These are phyloP conservation scores for Metschnikowia similis DNA, from an alignment of 805 yeast species.

Conservation along the genomic window DNA sequence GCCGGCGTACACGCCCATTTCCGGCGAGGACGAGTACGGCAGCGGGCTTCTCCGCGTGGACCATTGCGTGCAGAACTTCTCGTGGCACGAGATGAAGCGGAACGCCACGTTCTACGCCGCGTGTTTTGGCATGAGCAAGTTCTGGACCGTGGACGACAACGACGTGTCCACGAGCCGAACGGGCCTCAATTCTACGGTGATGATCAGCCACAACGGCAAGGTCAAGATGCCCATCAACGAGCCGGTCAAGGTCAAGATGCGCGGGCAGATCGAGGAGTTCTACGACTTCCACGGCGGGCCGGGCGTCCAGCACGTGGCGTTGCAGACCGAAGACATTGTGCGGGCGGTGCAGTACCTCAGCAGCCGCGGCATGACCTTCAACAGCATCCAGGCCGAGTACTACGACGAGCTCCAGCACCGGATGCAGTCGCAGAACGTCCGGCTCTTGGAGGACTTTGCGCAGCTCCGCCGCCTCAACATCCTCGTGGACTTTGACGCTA, in stretches of 20 bases:
- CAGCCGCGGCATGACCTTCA: conserved; percentile 67
- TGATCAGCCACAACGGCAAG: conserved; percentile 62
- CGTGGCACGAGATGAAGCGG: conserved; percentile 59
- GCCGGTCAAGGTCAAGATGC: conserved; percentile 65
- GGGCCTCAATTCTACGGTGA: conserved; percentile 69
- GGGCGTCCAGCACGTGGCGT: conserved; percentile 81
- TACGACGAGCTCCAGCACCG: conserved; percentile 48
- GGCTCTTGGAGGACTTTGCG: conserved; percentile 50
- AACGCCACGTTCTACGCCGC: conserved; percentile 58
- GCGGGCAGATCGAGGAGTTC: conserved; percentile 81
- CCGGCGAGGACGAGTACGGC: conserved; percentile 40
- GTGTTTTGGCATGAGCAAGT: conserved; percentile 69
- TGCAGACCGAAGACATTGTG: conserved; percentile 59
- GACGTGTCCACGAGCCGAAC: conserved; percentile 68
- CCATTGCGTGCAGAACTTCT: conserved; percentile 78
- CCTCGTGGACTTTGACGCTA: conserved; percentile 71
- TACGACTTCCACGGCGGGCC: conserved; percentile 72
- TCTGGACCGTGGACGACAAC: conserved; percentile 81
- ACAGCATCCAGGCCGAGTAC: conserved; percentile 53
- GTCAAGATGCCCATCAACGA: conserved; percentile 83
- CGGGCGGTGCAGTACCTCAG: conserved; percentile 50
- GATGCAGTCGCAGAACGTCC: conserved; percentile 39
- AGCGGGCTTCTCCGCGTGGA: conserved; percentile 49
- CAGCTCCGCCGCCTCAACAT: conserved; percentile 50
- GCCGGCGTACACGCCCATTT: conserved; percentile 77